phyloP scores from a whole-genome alignment of 2,329 filamentous ascomycete genomes.

The Xylariaceae sp. region DNA sequence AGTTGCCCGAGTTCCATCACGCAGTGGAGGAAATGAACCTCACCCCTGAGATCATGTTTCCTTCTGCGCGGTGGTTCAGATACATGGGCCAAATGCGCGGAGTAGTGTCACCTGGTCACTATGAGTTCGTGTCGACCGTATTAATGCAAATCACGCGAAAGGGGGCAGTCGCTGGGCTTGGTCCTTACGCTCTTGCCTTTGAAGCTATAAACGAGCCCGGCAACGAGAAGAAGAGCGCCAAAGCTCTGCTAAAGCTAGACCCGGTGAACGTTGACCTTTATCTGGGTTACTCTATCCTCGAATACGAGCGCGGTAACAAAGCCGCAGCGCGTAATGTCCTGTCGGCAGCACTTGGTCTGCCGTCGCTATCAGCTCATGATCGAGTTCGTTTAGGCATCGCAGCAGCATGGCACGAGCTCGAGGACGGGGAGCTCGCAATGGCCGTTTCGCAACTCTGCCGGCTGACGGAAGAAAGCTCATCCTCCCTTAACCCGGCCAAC shows the following conservation, averaged over 20 bases:
- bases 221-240: slow-evolving; percentile 64
- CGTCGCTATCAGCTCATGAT: slow-evolving; percentile 16
- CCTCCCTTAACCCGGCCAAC: slow-evolving; percentile 13
- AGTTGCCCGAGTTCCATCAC: slow-evolving; percentile 20
- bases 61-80: slow-evolving; percentile 39
- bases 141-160: slow-evolving; percentile 52
- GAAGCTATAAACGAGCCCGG: slow-evolving; percentile 50
- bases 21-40: slow-evolving; percentile 22
- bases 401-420: slow-evolving; percentile 65
- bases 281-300: slow-evolving; percentile 71
- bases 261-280: slow-evolving; percentile 64
- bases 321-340: slow-evolving; percentile 61
- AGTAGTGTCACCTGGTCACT: slow-evolving; percentile 31
- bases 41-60: slow-evolving; percentile 47
- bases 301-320: slow-evolving; percentile 52
- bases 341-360: slow-evolving; percentile 51
- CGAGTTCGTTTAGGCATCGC: slow-evolving; percentile 48
- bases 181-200: slow-evolving; percentile 66
- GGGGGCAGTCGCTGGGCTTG: slow-evolving; percentile 47
- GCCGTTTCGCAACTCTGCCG: slow-evolving; percentile 39
- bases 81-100: slow-evolving; percentile 28
- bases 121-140: slow-evolving; percentile 44
- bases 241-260: slow-evolving; percentile 63
- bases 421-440: slow-evolving; percentile 29
- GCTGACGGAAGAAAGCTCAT: slow-evolving; percentile 32